Evolutionary conservation across 345 rosid species (phyloP), one percentile per base, ranked within the genome.

Genomic region (Lumnitzera littorea): DNA sequence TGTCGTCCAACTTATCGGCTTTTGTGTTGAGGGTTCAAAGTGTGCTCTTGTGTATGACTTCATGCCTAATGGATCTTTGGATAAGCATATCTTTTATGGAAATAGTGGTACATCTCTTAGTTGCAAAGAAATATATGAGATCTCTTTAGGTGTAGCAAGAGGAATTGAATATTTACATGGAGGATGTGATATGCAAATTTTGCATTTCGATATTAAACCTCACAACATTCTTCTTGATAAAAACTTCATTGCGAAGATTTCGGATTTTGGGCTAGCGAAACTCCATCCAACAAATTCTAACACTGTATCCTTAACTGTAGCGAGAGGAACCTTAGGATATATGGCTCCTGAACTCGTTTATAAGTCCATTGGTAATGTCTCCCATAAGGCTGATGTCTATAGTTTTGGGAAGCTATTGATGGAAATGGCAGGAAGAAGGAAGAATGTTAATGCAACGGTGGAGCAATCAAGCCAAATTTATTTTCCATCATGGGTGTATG

Each of bases 21-120:
- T 15, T 54, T 54, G 57, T 52, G 55, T 24, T 52, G 55, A 52
- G 55, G 24, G 55, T 7, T 52, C 23, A 15, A 52, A 52, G 55
- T 27, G 55, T 17, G 55, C 55, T 52, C 55, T 69, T 15, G 62
- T 69, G 12, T 29, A 62, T 36, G 67, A 51, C 3, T 68, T 56
- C 55, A 62, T 68, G 67, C 5, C 57, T 51, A 68, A 68, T 51
- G 72, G 72, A 24, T 62, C 67, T 15, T 62, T 68, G 2, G 67
- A 68, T 36, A 62, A 62, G 36, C 10, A 51, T 12, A 25, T 62
- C n/a, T 67, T 61, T 29, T 31, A 56, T 4, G 46, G 56, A 29
- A 24, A 52, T 11, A 57, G 50, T 2, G 43, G 29, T 6, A 53
- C n/a, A 23, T 29, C 36, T 1, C 15, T 60, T 3, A 11, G 49